phyloP scores from a whole-genome alignment of 1,139 yeast genomes.

The Diutina scorzettiae region DNA sequence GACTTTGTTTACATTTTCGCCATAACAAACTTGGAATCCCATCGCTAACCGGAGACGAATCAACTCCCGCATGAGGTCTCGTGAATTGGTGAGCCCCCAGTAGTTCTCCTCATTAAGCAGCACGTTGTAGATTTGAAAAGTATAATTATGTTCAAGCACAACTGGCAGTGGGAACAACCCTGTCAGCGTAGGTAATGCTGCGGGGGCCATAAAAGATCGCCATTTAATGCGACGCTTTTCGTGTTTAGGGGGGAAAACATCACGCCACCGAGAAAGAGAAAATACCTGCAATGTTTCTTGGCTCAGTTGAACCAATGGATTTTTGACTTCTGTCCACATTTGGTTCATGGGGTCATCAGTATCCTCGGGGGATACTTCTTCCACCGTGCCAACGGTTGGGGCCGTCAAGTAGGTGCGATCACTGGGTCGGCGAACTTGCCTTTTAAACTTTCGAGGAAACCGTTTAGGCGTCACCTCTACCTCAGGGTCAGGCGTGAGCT shows the following conservation, averaged over 20 bases:
- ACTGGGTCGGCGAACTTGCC: not conserved
- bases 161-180: conserved; percentile 59
- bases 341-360: conserved; percentile 6
- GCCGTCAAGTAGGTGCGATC: not conserved
- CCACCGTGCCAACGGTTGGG: not conserved
- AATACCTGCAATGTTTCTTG: conserved; percentile 21
- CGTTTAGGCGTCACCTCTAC: no score
- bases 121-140: conserved; percentile 54
- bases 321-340: conserved; percentile 57
- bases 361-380: not conserved
- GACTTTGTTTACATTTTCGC: conserved; percentile 49
- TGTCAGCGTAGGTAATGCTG: conserved; percentile 75
- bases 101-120: conserved; percentile 43
- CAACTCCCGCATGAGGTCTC: conserved; percentile 74
- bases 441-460: no score
- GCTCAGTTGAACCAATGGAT: conserved; percentile 53
- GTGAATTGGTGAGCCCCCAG: conserved; percentile 39
- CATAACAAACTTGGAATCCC: conserved; percentile 86
- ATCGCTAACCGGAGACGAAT: conserved; percentile 67
- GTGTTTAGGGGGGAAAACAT: conserved; percentile 65
- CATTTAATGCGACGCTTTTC: conserved; percentile 68
- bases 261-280: conserved; percentile 60
- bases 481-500: no score
- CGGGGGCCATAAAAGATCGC: conserved; percentile 89
- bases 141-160: conserved; percentile 49